These are phyloP conservation scores for Nakazawaea molendinolei DNA, from an alignment of 805 yeast genomes.

Conservation along the genomic window DNA sequence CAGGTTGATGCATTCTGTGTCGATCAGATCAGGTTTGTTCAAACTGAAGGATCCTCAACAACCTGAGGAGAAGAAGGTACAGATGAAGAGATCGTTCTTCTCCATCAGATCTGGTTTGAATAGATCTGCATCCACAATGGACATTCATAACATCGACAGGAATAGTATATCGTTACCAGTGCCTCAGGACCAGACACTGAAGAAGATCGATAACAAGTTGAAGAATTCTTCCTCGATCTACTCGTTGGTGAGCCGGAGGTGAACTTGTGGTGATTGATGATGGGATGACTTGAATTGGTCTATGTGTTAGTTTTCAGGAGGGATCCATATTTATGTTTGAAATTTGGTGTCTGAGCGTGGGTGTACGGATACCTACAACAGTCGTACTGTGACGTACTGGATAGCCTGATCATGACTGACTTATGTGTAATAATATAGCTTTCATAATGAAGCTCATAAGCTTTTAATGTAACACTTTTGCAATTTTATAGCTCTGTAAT, in stretches of 20 bases:
- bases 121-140: constrained; percentile 15
- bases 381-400: no score
- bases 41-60: constrained; percentile 6
- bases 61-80: constrained; percentile 11
- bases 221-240: constrained; percentile 43
- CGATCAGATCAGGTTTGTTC: constrained; percentile 22
- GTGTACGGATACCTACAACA: no score
- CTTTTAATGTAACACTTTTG: no score
- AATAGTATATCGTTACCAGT: constrained; percentile 51
- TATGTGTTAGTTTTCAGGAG: no score
- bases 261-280: neutral
- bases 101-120: constrained; percentile 16
- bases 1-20: constrained; percentile 23
- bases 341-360: no score
- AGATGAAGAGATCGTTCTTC: constrained; percentile 23
- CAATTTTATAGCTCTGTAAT: no score
- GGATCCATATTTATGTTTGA: no score
- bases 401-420: no score
- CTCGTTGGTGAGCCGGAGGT: constrained; percentile 25
- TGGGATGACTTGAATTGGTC: neutral
- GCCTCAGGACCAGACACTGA: constrained; percentile 48
- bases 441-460: no score
- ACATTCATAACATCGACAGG: constrained; percentile 20
- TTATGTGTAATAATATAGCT: no score
- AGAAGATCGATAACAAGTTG: constrained; percentile 46